phyloP scores from a whole-genome alignment of 176 grass and related monocot species.

The Cocos nucifera region DNA sequence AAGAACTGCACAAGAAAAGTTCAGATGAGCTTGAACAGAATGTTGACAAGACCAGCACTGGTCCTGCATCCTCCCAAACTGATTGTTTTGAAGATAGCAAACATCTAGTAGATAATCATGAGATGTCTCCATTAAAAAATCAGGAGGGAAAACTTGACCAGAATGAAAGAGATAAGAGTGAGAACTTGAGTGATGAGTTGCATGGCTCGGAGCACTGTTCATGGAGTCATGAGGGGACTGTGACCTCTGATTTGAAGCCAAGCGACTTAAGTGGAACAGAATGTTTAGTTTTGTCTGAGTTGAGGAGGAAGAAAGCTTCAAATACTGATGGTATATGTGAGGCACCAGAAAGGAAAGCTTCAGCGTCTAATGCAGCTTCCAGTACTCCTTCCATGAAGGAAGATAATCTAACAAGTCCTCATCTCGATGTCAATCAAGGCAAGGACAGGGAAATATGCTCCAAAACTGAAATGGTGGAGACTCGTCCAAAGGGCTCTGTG shows the following conservation, averaged over 20 bases:
- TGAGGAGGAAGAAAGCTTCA: slow-evolving; percentile 35
- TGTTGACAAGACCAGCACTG: background rate
- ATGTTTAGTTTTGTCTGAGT: slow-evolving; percentile 14
- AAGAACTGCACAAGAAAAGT: slow-evolving; percentile 33
- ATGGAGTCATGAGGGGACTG: slow-evolving; percentile 14
- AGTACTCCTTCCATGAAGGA: slow-evolving; percentile 17
- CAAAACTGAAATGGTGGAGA: slow-evolving; percentile 3
- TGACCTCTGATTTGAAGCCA: slow-evolving; percentile 5
- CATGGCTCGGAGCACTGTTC: slow-evolving; percentile 20
- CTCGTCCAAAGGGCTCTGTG: background rate
- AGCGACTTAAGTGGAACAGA: slow-evolving; percentile 21
- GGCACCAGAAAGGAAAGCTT: slow-evolving; percentile 27
- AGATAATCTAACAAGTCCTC: background rate
- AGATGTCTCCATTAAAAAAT: slow-evolving; percentile 32
- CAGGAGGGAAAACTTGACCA: slow-evolving; percentile 25
- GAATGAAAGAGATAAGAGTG: slow-evolving; percentile 21
- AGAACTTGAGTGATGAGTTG: slow-evolving; percentile 15
- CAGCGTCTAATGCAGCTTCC: slow-evolving; percentile 23
- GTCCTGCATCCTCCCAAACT: background rate
- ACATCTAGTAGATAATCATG: slow-evolving; percentile 30
- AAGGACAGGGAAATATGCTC: background rate
- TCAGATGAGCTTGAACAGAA: slow-evolving; percentile 3
- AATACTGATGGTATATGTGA: slow-evolving; percentile 18
- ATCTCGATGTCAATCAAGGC: background rate
- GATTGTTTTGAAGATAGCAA: slow-evolving; percentile 30